Base-by-base conservation (phyloP, 108 stramenopile genomes). In the Seminavis robusta region DNA sequence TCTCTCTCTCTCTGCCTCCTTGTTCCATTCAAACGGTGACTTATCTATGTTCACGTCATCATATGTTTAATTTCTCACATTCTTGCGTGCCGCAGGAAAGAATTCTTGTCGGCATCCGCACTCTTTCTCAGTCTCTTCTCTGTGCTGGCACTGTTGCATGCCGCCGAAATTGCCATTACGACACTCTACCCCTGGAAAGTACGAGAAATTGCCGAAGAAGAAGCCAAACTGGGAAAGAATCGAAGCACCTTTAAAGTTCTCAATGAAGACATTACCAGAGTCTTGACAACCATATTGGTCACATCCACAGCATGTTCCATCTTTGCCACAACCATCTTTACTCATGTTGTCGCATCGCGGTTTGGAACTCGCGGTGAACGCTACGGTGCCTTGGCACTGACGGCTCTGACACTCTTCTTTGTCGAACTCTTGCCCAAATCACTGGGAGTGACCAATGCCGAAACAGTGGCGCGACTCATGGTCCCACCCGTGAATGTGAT, bases 141-240 rank as follows among this genome's bases (percentile, higher is more conserved):
- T 25, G 66, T 38, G 25, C 69, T 94, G 38, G 88, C 90, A 17
- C 42, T 94, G 34, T 59, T 95, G 42, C 94, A 95, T 48, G 88
- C 94, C 0, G 94, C 92, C 0, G 97, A 98, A 74, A 95, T 94
- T 59, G 95, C 95, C 33, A 95, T 98, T 56, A 98, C 97, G 6
- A 98, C 95, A 7, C 55, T 98, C 25, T 98, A 97, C 65, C 95
- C 95, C 4, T 98, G 95, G 95, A 96, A 96, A 62, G 89, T 95
- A 7, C 76, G 84, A 16, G 95, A 98, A 64, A 95, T 98, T 60
- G 97, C 94, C 47, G 92, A 94, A 65, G 94, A 95, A 52, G 97
- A 98, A 64, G 91, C 84, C 50, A 92, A 92, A 43, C 51, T 50
- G 15, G 74, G 69, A 9, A 74, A 75, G 45, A 40, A 47, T 3